These are phyloP conservation scores for Phytophthora niederhauseri DNA, from an alignment of 352 stramenopile species.

Conservation along the genomic window DNA sequence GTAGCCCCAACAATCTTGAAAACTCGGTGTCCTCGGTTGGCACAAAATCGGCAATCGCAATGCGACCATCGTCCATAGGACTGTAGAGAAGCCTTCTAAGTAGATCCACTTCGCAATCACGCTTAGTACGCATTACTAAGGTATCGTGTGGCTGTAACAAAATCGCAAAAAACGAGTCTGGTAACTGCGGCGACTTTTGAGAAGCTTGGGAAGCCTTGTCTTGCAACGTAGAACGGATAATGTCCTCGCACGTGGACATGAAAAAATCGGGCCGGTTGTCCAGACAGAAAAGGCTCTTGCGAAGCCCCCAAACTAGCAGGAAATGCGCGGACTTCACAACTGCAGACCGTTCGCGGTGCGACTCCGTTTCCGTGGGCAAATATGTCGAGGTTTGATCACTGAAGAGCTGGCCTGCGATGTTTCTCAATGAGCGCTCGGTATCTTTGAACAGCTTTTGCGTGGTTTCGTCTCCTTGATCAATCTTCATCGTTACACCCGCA, in stretches of 20 bases:
- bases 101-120: constrained; percentile 40
- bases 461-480: constrained; percentile 22
- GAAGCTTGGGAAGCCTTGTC: neutral
- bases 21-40: constrained; percentile 36
- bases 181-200: neutral
- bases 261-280: constrained; percentile 30
- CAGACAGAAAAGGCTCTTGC: constrained; percentile 44
- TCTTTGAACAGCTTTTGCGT: constrained; percentile 33
- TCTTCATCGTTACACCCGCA: constrained; percentile 33
- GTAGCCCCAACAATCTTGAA: constrained; percentile 34
- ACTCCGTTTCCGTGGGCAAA: neutral
- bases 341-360: constrained; percentile 22
- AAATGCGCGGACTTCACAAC: constrained; percentile 42
- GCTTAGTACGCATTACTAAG: constrained; percentile 26
- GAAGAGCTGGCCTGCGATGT: constrained; percentile 25
- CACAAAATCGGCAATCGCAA: constrained; percentile 47
- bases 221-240: constrained; percentile 1
- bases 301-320: constrained; percentile 47
- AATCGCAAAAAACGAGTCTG: constrained; percentile 29
- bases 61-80: constrained; percentile 40
- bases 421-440: constrained; percentile 28
- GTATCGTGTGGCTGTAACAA: constrained; percentile 19
- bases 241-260: constrained; percentile 21
- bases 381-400: neutral
- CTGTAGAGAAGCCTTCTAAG: constrained; percentile 39